phyloP scores from a whole-genome alignment of 1,139 yeast species.

The Taiozyma sp. region DNA sequence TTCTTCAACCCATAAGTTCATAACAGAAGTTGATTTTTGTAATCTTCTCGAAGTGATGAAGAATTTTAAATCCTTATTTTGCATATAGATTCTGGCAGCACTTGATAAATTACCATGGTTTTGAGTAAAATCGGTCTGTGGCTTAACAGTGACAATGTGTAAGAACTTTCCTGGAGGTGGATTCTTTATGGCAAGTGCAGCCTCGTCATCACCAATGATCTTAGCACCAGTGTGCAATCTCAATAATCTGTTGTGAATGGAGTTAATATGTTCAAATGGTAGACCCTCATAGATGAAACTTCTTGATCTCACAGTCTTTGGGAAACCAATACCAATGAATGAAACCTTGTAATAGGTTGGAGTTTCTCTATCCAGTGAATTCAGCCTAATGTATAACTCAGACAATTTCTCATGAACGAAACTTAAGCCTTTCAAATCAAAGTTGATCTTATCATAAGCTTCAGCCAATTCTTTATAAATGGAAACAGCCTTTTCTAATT shows the following conservation, averaged over 20 bases:
- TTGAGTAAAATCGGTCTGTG: constrained; percentile 48
- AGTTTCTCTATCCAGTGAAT: constrained; percentile 63
- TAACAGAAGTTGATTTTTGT: constrained; percentile 69
- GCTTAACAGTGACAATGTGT: constrained; percentile 69
- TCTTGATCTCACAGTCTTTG: constrained; percentile 66
- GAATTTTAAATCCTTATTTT: constrained; percentile 62
- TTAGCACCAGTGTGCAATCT: constrained; percentile 81
- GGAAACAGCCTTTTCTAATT: constrained; percentile 72
- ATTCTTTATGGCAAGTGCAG: constrained; percentile 40
- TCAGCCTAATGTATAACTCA: constrained; percentile 61
- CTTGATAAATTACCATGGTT: constrained; percentile 33
- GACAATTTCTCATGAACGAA: constrained; percentile 67
- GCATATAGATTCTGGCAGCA: constrained; percentile 64
- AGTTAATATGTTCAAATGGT: constrained; percentile 83
- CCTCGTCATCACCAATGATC: constrained; percentile 65
- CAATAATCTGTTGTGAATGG: constrained; percentile 72
- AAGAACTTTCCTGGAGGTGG: constrained; percentile 68
- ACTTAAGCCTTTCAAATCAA: constrained; percentile 73
- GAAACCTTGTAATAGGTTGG: constrained; percentile 80
- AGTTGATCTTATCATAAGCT: constrained; percentile 68
- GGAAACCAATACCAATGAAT: constrained; percentile 83
- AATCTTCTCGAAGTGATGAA: constrained; percentile 67
- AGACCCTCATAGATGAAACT: constrained; percentile 81
- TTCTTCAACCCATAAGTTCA: constrained; percentile 87
- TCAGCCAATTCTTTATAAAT: constrained; percentile 72